phyloP scores from a whole-genome alignment of 2,329 filamentous ascomycete genomes.

The Colletotrichum liaoningense region DNA sequence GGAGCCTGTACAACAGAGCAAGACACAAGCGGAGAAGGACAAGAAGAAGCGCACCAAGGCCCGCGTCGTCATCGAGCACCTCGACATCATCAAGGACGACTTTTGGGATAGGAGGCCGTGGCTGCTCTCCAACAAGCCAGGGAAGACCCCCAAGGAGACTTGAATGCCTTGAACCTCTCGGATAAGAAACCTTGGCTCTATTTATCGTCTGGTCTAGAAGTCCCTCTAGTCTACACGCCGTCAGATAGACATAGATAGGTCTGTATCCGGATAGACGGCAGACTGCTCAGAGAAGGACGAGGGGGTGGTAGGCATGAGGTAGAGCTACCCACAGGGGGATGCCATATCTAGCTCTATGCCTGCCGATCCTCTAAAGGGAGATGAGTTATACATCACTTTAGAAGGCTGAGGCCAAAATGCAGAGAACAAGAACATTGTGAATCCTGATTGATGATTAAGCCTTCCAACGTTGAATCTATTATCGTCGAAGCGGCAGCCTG shows the following conservation, averaged over 20 bases:
- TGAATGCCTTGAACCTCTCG: slow-evolving; percentile 38
- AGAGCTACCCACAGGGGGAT: neutral
- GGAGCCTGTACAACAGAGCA: slow-evolving; percentile 72
- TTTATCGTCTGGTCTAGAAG: neutral
- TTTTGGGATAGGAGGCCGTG: slow-evolving; percentile 93
- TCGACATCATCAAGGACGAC: slow-evolving; percentile 94
- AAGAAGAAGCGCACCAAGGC: slow-evolving; percentile 86
- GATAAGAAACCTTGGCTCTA: neutral
- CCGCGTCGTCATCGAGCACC: slow-evolving; percentile 82
- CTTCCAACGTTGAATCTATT: neutral
- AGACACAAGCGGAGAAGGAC: slow-evolving; percentile 85
- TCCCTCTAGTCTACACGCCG: neutral
- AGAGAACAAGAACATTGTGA: neutral
- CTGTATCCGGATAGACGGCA: neutral
- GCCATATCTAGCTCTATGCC: neutral
- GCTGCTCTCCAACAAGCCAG: slow-evolving; percentile 81
- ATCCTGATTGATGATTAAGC: neutral
- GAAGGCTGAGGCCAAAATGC: neutral
- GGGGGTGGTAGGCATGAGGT: neutral
- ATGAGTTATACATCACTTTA: neutral
- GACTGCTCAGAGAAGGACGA: neutral
- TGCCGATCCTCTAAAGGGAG: neutral
- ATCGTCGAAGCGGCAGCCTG: neutral
- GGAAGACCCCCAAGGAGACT: slow-evolving; percentile 73
- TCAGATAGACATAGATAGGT: neutral